Percentiles rank a stretch among this genome's conserved stretches.
Conservation (phyloP, 2,329 filamentous ascomycete genomes). For the Calonectria fujianensis region DNA sequence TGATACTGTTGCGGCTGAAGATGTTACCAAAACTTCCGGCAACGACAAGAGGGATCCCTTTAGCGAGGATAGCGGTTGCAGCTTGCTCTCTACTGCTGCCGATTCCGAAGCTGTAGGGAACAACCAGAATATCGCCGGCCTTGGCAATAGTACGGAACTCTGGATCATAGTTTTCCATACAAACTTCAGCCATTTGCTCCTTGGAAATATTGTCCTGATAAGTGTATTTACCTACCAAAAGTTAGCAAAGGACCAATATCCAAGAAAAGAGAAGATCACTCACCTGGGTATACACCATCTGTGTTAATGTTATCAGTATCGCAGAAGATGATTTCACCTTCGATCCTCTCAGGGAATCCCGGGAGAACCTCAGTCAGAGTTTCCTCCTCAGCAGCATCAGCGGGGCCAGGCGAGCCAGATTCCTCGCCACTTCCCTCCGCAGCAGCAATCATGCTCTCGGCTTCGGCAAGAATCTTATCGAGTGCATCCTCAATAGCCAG, state of each 20-base stretch:
- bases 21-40: conserved; percentile 89
- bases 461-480: conserved; percentile 81
- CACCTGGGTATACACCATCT: conserved; percentile 92
- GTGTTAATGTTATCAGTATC: conserved; percentile 79
- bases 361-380: conserved; percentile 82
- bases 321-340: conserved; percentile 88
- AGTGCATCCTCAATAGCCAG: conserved; percentile 81
- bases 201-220: conserved; percentile 89
- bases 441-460: conserved; percentile 76
- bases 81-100: conserved; percentile 63
- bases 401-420: neutral
- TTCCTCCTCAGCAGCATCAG: conserved; percentile 58
- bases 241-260: conserved; percentile 26
- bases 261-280: conserved; percentile 61
- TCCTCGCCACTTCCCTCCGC: conserved; percentile 62
- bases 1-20: conserved; percentile 85
- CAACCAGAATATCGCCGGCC: conserved; percentile 86
- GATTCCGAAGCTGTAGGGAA: conserved; percentile 92
- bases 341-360: conserved; percentile 89
- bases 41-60: conserved; percentile 86
- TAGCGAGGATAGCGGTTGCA: conserved; percentile 66
- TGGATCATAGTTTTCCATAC: conserved; percentile 95
- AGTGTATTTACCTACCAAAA: conserved; percentile 80
- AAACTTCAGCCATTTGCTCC: conserved; percentile 90
- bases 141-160: conserved; percentile 79